A percentile compares a stretch with the other conserved stretches of the same genome.
Conservation (phyloP, 805 yeast genomes). For the Myxozyma melibiosi region DNA sequence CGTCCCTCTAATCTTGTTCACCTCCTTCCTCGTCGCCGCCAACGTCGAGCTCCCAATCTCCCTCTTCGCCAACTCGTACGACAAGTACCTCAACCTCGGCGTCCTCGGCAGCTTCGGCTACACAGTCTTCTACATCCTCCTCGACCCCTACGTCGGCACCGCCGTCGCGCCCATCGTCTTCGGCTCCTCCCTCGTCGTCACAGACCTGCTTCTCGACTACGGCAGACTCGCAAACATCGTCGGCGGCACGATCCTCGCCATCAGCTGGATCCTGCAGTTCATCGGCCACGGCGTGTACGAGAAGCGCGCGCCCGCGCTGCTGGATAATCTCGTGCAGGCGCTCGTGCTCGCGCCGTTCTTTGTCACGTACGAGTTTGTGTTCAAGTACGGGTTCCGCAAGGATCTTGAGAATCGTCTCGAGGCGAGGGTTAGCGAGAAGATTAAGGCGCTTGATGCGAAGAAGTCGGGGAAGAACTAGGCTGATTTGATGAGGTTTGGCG, state of each 20-base stretch:
- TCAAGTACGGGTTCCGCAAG: conserved; percentile 62
- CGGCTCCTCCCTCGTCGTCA: conserved; percentile 36
- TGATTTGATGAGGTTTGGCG: background rate
- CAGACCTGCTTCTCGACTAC: conserved; percentile 37
- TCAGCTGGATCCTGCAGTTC: conserved; percentile 81
- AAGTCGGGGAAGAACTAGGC: conserved; percentile 19
- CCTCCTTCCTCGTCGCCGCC: conserved; percentile 51
- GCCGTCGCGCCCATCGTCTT: conserved; percentile 48
- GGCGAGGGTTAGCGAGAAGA: conserved; percentile 44
- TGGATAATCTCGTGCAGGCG: conserved; percentile 83
- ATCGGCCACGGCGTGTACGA: conserved; percentile 86
- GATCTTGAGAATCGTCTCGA: conserved; percentile 56
- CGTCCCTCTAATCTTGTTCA: conserved; percentile 73
- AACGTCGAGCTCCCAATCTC: conserved; percentile 21
- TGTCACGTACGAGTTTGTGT: conserved; percentile 75
- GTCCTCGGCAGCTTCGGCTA: conserved; percentile 51
- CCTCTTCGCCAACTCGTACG: background rate
- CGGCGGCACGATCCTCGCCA: conserved; percentile 50
- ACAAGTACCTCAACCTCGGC: conserved; percentile 50
- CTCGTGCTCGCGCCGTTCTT: conserved; percentile 89
- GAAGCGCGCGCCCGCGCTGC: conserved; percentile 78
- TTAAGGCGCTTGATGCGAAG: conserved; percentile 37
- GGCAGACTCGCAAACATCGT: conserved; percentile 38
- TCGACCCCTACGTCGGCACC: conserved; percentile 56
- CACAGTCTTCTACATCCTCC: conserved; percentile 57